A percentile compares a stretch with the other conserved stretches of the same genome.
Evolutionary conservation across 2,329 filamentous ascomycete species (phyloP).

Genomic region (Ophiostoma angusticollis): DNA sequence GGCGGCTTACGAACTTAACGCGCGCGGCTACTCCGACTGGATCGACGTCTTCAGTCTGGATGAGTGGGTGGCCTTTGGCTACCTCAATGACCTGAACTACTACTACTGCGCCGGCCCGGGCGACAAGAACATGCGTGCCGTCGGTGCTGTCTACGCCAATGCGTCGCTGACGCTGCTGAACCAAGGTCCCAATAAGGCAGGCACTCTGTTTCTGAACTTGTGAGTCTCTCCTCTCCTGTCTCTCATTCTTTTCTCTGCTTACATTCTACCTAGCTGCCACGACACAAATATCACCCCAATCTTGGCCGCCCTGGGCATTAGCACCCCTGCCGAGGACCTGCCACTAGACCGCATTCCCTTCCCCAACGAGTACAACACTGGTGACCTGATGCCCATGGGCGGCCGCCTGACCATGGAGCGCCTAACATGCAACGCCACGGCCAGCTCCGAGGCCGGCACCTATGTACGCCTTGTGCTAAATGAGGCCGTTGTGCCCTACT

Average conservation of each 20-base stretch:
- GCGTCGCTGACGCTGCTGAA: conserved; percentile 9
- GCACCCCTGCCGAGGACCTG: conserved; percentile 20
- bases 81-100: conserved; percentile 54
- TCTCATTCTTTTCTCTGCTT: no score
- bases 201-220: conserved; percentile 9
- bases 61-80: conserved; percentile 52
- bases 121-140: conserved; percentile 11
- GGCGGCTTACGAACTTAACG: conserved; percentile 12
- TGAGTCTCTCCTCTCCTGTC: no score
- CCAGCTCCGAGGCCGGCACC: conserved; percentile 12
- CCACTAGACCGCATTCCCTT: conserved; percentile 31
- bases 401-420: conserved; percentile 54
- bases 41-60: conserved; percentile 48
- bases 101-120: conserved; percentile 53
- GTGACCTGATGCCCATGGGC: conserved; percentile 45
- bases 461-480: conserved; percentile 48
- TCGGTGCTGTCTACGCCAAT: conserved; percentile 12
- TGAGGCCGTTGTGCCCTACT: conserved; percentile 48
- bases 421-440: conserved; percentile 33
- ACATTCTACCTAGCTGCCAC: no score
- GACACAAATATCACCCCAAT: conserved; percentile 13
- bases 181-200: conserved; percentile 5
- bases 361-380: conserved; percentile 8
- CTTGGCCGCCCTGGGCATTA: conserved; percentile 9
- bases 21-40: conserved; percentile 39